Base-by-base conservation (phyloP, 2,329 filamentous ascomycete species). In the Colletotrichum ledebouriae region DNA sequence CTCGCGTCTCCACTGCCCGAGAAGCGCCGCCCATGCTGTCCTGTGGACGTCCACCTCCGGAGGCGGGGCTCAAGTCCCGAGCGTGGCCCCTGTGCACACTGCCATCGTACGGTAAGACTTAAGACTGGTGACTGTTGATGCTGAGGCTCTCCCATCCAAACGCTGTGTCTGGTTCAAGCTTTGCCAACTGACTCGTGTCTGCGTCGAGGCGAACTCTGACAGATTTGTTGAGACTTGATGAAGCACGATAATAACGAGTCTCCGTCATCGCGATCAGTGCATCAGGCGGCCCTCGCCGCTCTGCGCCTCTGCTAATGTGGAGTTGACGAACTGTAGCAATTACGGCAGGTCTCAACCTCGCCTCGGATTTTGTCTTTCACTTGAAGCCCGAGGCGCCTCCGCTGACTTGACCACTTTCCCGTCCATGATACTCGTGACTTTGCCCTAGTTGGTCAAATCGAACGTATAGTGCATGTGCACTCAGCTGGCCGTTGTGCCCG, bases 151-250 rank as follows among this genome's bases (percentile, higher is more conserved):
- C 52, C 60, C 60, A 20, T 47, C 25, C 46, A 59, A 37, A 58
- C 41, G 64, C 17, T 34, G 33, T 47, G n/a, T 59, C 39, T 46
- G 63, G 59, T 63, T 53, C 37, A 64, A 56, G 55, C 52, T 47
- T 33, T 64, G 37, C n/a, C 20, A 10, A 59, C 64, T 67, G 64
- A 67, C 64, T 67, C 64, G 53, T 20, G 46, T n/a, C 57, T 29
- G 52, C 64, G 25, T 42, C 9, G 22, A 63, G 55, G 42, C 59
- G 63, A 49, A 63, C 37, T 57, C 52, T 58, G 63, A 52, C 64
- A 64, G 53, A 59, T 59, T 67, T 46, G 25, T 63, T 52, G 46
- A 55, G 44, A 33, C 59, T 63, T 64, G 46, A 64, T 15, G 53
- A 56, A 15, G 29, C 46, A 20, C 52, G 46, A 58, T 67, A 59